These are phyloP conservation scores for Miscanthus lutarioriparius DNA, from an alignment of 176 grass and related monocot genomes.

Conservation along the genomic window DNA sequence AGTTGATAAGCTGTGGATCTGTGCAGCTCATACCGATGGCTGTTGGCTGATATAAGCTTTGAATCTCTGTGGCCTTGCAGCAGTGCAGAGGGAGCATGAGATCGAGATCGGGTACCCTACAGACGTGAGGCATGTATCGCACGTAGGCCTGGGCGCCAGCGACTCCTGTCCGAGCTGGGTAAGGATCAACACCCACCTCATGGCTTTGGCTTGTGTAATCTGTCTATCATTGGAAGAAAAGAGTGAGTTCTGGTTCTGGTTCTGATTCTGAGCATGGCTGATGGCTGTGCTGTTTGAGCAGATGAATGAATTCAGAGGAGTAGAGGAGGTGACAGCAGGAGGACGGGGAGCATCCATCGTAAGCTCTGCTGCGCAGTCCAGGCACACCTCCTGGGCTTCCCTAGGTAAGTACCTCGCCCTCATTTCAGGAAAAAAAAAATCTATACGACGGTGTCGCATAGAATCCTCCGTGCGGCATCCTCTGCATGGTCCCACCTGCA, in stretches of 20 bases:
- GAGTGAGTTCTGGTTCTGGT: no score
- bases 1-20: not conserved
- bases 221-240: not conserved
- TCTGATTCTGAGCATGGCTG: not conserved
- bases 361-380: conserved; percentile 32
- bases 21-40: not conserved
- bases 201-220: not conserved
- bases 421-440: not conserved
- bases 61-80: not conserved
- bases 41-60: not conserved
- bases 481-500: no score
- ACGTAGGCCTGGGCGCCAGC: conserved; percentile 47
- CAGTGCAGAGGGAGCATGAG: conserved; percentile 61
- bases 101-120: conserved; percentile 78
- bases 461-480: no score
- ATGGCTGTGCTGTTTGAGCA: conserved; percentile 16
- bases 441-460: no score
- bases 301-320: conserved; percentile 65
- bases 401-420: conserved; percentile 46
- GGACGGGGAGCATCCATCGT: conserved; percentile 30
- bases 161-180: conserved; percentile 55
- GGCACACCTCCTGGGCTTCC: conserved; percentile 62
- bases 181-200: conserved; percentile 9
- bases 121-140: conserved; percentile 70
- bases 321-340: conserved; percentile 40